Evolutionary conservation across 169 alveolate genomes (phyloP), one percentile per base, ranked within the genome.

Genomic region (Plasmodium sp.): DNA sequence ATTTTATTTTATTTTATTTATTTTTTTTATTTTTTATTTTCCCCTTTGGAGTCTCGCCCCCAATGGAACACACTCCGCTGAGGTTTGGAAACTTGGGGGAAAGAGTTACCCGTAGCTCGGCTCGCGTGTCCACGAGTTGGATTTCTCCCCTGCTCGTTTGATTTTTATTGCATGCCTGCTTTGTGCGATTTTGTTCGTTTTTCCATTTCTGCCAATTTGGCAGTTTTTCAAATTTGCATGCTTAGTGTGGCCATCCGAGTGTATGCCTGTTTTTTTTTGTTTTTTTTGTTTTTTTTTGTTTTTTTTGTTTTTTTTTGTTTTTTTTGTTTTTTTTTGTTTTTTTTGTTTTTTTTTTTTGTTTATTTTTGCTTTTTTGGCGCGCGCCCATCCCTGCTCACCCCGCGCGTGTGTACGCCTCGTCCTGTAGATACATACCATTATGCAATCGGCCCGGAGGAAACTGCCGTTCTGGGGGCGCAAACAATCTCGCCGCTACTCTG

Each of bases 391-490:
- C 16, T 58, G 41, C 18, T 84, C 27, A 54, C 48, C 67, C 62
- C 43, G 27, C 67, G 80, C 74, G 81, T 31, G 84, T 74, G 79
- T 85, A 54, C 71, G 18, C 67, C 77, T 85, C 56, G 72, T 85
- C 71, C 93, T 85, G 93, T 85, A 85, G 93, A 56, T 85, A 85
- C 93, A 85, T 85, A 33, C 10, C 39, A 74, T 51, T 56, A 85
- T 85, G 33, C 56, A 27, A 33, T 27, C 77, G 39, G 4, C 31
- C 45, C 62, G 73, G 33, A 33, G 74, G 58, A 48, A 31, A 62
- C 1, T 16, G 73, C 27, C 74, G 18, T 54, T 22, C 92, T 43
- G 27, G 51, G 22, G 43, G 39, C 22, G 27, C 14, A 27, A 34
- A 45, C 54, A 71, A 16, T 31, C 14, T 72, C 33, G 83, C 16